A percentile compares a stretch with the other conserved stretches of the same genome.
Conservation (phyloP, 2,329 filamentous ascomycete species). For the Hypoxylon sp. region DNA sequence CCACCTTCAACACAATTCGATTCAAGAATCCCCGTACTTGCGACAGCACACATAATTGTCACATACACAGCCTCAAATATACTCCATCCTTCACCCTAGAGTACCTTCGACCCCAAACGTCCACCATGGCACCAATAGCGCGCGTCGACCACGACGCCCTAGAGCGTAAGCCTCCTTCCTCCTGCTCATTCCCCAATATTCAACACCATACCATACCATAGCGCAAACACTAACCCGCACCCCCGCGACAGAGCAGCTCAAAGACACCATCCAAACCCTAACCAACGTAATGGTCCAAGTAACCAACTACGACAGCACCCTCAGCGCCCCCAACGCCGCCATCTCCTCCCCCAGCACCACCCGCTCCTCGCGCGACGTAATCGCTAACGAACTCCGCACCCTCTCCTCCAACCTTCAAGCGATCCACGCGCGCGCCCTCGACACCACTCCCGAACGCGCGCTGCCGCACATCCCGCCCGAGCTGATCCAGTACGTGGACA, state of each 20-base stretch:
- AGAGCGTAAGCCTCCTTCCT: constrained; percentile 52
- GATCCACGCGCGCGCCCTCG: constrained; percentile 59
- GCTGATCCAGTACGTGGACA: constrained; percentile 77
- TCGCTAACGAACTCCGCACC: constrained; percentile 66
- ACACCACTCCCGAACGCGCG: constrained; percentile 45
- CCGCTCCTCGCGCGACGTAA: constrained; percentile 67
- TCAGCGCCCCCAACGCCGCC: constrained; percentile 13
- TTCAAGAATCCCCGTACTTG: not conserved
- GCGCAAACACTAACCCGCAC: constrained; percentile 1
- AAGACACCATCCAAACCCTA: constrained; percentile 56
- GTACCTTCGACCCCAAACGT: not conserved
- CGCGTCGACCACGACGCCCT: constrained; percentile 55
- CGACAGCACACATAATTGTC: not conserved
- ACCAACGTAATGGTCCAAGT: constrained; percentile 67
- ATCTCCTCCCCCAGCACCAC: constrained; percentile 1
- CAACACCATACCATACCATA: not conserved
- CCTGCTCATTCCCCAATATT: not conserved
- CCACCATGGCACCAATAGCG: constrained; percentile 55
- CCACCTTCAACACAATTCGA: constrained; percentile 1
- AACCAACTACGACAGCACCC: constrained; percentile 68
- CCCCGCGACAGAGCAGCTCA: constrained; percentile 52
- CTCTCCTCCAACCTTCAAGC: constrained; percentile 59
- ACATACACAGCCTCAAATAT: not conserved
- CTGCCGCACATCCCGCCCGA: constrained; percentile 72
- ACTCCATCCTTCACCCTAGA: not conserved